phyloP scores from a whole-genome alignment of 2,329 filamentous ascomycete species.

The Trichoderma simmonsii region DNA sequence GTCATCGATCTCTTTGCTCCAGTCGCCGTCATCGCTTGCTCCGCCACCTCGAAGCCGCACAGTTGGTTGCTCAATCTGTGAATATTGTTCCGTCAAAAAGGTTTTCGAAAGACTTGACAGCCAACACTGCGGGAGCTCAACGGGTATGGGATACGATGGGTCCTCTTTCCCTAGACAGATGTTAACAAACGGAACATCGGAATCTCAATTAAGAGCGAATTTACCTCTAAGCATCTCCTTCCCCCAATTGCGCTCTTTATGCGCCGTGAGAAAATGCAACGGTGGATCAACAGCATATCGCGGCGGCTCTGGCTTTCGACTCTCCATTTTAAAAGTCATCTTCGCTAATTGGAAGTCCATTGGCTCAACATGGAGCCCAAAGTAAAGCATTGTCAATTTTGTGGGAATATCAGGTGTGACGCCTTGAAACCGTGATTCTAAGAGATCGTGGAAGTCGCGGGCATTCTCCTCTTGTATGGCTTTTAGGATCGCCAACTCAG shows the following conservation, averaged over 20 bases:
- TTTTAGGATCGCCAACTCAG: slow-evolving; percentile 29
- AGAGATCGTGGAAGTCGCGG: slow-evolving; percentile 29
- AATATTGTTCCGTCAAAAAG: background rate
- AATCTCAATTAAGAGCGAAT: background rate
- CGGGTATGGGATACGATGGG: background rate
- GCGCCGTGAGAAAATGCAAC: slow-evolving; percentile 33
- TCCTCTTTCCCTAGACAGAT: background rate
- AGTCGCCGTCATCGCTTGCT: background rate
- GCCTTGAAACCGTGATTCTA: slow-evolving; percentile 32
- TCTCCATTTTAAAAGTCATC: slow-evolving; percentile 23
- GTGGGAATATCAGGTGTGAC: slow-evolving; percentile 31
- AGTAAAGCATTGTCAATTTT: slow-evolving; percentile 47
- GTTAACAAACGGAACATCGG: background rate
- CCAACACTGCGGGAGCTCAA: background rate
- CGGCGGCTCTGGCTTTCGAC: slow-evolving; percentile 18
- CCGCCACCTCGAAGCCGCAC: slow-evolving; percentile 13
- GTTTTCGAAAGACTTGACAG: background rate
- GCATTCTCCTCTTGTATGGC: slow-evolving; percentile 33
- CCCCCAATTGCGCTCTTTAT: slow-evolving; percentile 32
- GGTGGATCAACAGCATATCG: slow-evolving; percentile 27
- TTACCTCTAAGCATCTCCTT: slow-evolving; percentile 26
- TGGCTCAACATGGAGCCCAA: slow-evolving; percentile 45
- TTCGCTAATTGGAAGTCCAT: slow-evolving; percentile 26
- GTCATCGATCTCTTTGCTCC: background rate
- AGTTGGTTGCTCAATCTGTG: background rate